Conservation (phyloP, 1,284 basidiomycete species). For the Wallemia mellicola region DNA sequence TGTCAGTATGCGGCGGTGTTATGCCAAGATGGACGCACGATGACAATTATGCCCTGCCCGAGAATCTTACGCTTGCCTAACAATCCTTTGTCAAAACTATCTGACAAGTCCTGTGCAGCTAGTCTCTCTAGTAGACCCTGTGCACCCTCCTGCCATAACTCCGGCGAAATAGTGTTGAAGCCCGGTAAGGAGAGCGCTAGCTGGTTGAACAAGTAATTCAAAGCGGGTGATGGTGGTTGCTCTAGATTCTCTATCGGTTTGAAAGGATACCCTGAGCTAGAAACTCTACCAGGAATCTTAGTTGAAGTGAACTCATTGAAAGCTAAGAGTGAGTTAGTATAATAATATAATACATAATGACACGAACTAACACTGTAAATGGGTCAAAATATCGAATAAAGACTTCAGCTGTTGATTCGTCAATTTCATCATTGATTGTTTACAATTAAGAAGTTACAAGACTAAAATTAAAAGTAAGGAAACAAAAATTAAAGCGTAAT, state of each 20-base stretch:
- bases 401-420: not conserved
- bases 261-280: not conserved
- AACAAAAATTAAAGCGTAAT: too few relatives aligned
- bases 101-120: not conserved
- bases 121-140: not conserved
- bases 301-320: not conserved
- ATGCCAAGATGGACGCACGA: not conserved
- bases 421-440: too few relatives aligned
- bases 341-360: too few relatives aligned
- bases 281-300: not conserved
- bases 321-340: too few relatives aligned
- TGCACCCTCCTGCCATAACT: not conserved
- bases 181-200: not conserved
- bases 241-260: not conserved
- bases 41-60: not conserved
- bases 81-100: not conserved
- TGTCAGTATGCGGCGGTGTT: not conserved
- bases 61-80: constrained; percentile 1
- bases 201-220: not conserved
- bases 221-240: not conserved
- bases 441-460: too few relatives aligned
- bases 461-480: too few relatives aligned
- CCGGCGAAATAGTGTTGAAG: not conserved
- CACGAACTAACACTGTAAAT: too few relatives aligned
- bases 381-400: not conserved